Conservation (phyloP, 495 filamentous ascomycete genomes). For the Neurospora tetrasperma region DNA sequence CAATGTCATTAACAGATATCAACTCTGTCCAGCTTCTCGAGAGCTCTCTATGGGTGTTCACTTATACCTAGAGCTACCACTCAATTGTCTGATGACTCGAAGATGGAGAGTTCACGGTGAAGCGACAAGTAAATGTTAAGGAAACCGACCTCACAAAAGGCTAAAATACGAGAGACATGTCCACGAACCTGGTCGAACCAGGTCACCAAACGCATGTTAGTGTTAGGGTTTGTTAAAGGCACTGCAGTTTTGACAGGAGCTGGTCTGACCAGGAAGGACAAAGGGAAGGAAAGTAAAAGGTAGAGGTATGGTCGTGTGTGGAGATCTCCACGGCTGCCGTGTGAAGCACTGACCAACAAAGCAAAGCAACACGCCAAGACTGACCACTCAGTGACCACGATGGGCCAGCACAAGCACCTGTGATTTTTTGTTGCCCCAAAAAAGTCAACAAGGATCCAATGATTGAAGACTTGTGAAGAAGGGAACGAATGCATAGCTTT, state of each 20-base stretch:
- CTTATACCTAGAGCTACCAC: neutral
- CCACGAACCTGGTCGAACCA: neutral
- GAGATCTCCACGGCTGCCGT: neutral
- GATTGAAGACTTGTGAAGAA: constrained; percentile 17
- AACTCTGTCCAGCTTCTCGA: neutral
- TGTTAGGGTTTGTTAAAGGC: neutral
- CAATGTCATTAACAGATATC: neutral
- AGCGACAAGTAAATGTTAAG: neutral
- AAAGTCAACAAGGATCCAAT: constrained; percentile 33
- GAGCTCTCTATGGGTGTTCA: neutral
- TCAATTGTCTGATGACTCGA: neutral
- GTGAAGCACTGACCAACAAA: neutral
- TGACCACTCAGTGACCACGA: neutral
- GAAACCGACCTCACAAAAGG: neutral
- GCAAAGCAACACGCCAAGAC: neutral
- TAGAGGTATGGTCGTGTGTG: neutral
- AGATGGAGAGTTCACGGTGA: neutral
- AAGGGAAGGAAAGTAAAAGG: neutral
- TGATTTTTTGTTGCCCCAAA: constrained; percentile 19
- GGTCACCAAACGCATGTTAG: neutral
- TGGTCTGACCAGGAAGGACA: neutral
- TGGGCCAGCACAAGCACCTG: constrained; percentile 10
- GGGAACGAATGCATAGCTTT: neutral
- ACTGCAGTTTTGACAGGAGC: neutral
- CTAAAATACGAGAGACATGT: neutral